Evolutionary conservation across 2,329 filamentous ascomycete species (phyloP).

Genomic region (Pyrenophora graminea): DNA sequence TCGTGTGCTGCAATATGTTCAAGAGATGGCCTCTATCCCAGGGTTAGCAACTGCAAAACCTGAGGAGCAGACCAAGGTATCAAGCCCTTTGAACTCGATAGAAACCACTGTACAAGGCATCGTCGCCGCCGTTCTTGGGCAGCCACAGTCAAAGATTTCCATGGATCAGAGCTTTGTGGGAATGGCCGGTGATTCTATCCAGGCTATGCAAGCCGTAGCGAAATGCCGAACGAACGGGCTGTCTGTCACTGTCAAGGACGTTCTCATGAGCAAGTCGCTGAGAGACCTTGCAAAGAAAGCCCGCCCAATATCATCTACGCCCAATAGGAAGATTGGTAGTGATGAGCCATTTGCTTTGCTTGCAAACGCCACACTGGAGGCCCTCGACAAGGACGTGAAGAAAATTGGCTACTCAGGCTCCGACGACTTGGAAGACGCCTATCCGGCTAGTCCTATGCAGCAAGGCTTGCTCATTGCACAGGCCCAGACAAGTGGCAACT

Average conservation of each 20-base stretch:
- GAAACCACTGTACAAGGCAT: background rate
- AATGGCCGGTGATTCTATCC: background rate
- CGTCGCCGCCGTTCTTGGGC: background rate
- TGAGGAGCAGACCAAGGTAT: background rate
- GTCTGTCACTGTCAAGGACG: background rate
- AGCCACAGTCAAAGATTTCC: background rate
- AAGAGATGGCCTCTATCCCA: background rate
- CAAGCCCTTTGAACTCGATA: background rate
- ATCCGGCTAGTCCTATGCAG: constrained; percentile 7
- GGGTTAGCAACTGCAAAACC: background rate
- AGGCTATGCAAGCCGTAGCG: constrained; percentile 1
- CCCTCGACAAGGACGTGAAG: constrained; percentile 1
- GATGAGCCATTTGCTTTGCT: constrained; percentile 2
- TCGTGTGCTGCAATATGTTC: constrained; percentile 1
- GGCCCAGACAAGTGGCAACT: background rate
- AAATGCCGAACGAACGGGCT: background rate
- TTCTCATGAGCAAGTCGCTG: background rate
- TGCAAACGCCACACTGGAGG: background rate
- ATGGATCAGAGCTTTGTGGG: background rate
- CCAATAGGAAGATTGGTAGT: background rate
- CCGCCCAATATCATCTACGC: background rate
- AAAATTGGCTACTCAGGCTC: background rate
- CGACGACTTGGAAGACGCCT: constrained; percentile 8
- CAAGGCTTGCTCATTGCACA: constrained; percentile 3
- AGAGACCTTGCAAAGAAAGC: constrained; percentile 2